phyloP scores from a whole-genome alignment of 768 basidiomycete species.

The Trametes gibbosa region DNA sequence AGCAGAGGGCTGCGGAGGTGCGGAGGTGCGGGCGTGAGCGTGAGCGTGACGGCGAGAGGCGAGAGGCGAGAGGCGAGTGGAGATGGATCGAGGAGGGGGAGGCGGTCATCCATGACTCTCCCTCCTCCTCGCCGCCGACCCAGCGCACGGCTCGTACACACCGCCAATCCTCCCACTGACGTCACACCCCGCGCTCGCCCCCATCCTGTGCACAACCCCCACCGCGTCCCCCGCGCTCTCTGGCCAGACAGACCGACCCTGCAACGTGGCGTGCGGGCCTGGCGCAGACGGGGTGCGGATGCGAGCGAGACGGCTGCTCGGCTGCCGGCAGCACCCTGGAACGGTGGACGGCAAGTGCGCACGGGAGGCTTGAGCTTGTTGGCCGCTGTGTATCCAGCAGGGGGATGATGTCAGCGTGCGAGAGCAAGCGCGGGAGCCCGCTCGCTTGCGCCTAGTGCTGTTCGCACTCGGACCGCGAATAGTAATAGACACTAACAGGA shows the following conservation, averaged over 20 bases:
- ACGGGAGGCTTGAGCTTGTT: slow-evolving; percentile 2
- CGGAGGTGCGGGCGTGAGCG: background rate
- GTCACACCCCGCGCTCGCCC: slow-evolving; percentile 5
- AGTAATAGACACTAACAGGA: too few relatives aligned
- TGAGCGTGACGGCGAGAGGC: background rate
- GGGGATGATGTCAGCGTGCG: slow-evolving; percentile 13
- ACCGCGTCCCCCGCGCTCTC: background rate
- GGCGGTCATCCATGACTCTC: slow-evolving; percentile 1
- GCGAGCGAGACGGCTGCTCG: background rate
- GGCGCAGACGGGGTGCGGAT: too few relatives aligned
- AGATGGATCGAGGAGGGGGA: background rate
- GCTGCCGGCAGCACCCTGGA: background rate
- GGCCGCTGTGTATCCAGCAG: slow-evolving; percentile 12
- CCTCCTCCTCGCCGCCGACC: background rate
- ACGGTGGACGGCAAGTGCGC: background rate
- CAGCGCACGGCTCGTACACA: background rate
- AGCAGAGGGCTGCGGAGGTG: too few relatives aligned
- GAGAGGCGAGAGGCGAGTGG: background rate
- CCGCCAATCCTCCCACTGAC: slow-evolving; percentile 11
- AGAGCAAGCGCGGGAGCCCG: background rate
- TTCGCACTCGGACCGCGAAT: too few relatives aligned
- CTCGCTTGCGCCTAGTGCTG: too few relatives aligned
- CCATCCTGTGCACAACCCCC: background rate
- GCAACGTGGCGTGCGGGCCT: slow-evolving; percentile 16
- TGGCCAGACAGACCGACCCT: background rate